Evolutionary conservation across 345 rosid species (phyloP), one percentile per base, ranked within the genome.

Genomic region (Garcia nutans): DNA sequence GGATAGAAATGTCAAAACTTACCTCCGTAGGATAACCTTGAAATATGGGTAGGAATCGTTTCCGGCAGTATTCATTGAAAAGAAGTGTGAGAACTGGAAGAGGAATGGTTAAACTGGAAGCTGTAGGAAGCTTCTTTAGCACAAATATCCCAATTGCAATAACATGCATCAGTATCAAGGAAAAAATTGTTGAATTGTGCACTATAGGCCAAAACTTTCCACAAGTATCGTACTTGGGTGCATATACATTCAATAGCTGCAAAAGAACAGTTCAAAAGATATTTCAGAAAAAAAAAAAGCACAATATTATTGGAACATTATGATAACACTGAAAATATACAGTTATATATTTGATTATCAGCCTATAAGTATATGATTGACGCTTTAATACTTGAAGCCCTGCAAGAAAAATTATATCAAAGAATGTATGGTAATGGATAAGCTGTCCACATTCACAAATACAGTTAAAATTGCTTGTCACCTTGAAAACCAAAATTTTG

Each of bases 71-170:
- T 65, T 84, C 85, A 15, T 86, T 89, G 88, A 92, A 95, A 75
- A 91, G 81, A 73, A 91, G 79, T 2, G 97, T 91, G 79, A 95
- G 89, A 80, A 90, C 60, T 11, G 97, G 97, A 68, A 95, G 93
- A 71, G 99, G 97, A 74, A 88, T 70, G 11, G 82, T 86, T 77
- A 95, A 87, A 83, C 82, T 85, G 74, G 96, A 86, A 69, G 97
- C 97, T 68, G 87, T 47, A 41, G 95, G 94, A 79, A 92, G 87
- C 68, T 86, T 79, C 87, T 92, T 95, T 49, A 95, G 86, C 65
- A 93, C 95, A 74, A 92, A 95, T 82, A 91, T 82, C 65, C 97
- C 97, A 61, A 95, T 84, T 64, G 97, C 96, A 68, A 91, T 90
- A 0, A 95, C 71, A 64, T 92, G 99, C 97, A 95, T 95, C 84